Percentiles rank a stretch among this genome's conserved stretches.
Evolutionary conservation across 2,329 filamentous ascomycete genomes (phyloP).

Genomic region (Hypoxylon sp.): DNA sequence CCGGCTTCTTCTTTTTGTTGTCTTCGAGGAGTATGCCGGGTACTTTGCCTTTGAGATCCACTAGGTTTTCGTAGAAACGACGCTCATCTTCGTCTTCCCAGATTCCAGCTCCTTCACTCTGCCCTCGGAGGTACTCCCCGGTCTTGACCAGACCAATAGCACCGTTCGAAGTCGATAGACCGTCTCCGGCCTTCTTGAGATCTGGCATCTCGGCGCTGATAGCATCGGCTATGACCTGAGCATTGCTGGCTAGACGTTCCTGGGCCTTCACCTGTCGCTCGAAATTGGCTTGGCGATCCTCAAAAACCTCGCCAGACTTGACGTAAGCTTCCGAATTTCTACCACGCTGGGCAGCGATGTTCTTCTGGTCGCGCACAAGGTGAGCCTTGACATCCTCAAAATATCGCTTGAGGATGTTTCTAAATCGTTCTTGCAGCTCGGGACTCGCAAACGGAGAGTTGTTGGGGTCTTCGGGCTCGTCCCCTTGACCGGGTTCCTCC

Average conservation of each 20-base stretch:
- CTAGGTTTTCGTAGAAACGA: constrained; percentile 96
- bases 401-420: constrained; percentile 83
- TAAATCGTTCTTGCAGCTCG: constrained; percentile 85
- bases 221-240: constrained; percentile 88
- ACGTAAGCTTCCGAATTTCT: constrained; percentile 98
- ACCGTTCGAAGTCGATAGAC: constrained; percentile 70
- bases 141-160: constrained; percentile 94
- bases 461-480: constrained; percentile 59
- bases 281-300: constrained; percentile 94
- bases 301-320: constrained; percentile 97
- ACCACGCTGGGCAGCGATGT: constrained; percentile 83
- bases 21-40: constrained; percentile 94
- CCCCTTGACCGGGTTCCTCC: constrained; percentile 58
- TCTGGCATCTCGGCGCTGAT: constrained; percentile 94
- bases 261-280: constrained; percentile 93
- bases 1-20: constrained; percentile 89
- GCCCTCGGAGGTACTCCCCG: constrained; percentile 88
- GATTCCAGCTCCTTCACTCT: constrained; percentile 90
- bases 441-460: constrained; percentile 78
- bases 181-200: constrained; percentile 81
- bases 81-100: constrained; percentile 99
- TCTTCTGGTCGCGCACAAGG: constrained; percentile 89
- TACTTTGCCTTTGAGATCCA: constrained; percentile 94
- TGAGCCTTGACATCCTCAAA: constrained; percentile 93
- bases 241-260: constrained; percentile 88